phyloP scores from a whole-genome alignment of 495 filamentous ascomycete genomes.

The Penicillium riverlandense region DNA sequence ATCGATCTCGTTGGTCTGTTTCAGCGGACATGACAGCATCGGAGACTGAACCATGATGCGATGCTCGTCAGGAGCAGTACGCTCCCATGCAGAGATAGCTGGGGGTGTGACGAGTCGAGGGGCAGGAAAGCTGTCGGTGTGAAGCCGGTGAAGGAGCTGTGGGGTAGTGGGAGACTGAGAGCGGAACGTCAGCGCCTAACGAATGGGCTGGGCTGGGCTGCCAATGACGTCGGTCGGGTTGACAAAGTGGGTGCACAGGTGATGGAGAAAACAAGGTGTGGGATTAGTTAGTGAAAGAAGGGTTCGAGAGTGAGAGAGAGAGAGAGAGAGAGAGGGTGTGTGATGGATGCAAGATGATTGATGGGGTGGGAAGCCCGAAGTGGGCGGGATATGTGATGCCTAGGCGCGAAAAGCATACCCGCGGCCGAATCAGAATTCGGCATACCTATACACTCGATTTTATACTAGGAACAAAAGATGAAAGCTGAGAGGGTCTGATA shows the following conservation, averaged over 20 bases:
- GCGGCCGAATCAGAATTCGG: too few relatives aligned
- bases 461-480: background rate
- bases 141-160: conserved; percentile 16
- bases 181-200: conserved; percentile 16
- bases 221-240: conserved; percentile 17
- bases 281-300: conserved; percentile 3
- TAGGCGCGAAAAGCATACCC: background rate
- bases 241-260: background rate
- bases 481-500: conserved; percentile 14
- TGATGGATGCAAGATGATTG: conserved; percentile 2
- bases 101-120: background rate
- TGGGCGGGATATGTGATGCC: conserved; percentile 9
- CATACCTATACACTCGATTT: background rate
- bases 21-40: conserved; percentile 88
- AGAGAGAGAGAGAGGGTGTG: background rate
- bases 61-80: conserved; percentile 26
- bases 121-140: conserved; percentile 2
- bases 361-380: background rate
- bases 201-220: conserved; percentile 2
- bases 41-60: conserved; percentile 68
- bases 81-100: conserved; percentile 30
- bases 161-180: conserved; percentile 14
- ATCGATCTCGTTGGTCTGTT: conserved; percentile 99
- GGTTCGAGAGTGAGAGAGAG: conserved; percentile 1
- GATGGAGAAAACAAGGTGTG: conserved; percentile 2